Base-by-base conservation (phyloP, 169 alveolate genomes). In the Pseudocohnilembus persalinus region DNA sequence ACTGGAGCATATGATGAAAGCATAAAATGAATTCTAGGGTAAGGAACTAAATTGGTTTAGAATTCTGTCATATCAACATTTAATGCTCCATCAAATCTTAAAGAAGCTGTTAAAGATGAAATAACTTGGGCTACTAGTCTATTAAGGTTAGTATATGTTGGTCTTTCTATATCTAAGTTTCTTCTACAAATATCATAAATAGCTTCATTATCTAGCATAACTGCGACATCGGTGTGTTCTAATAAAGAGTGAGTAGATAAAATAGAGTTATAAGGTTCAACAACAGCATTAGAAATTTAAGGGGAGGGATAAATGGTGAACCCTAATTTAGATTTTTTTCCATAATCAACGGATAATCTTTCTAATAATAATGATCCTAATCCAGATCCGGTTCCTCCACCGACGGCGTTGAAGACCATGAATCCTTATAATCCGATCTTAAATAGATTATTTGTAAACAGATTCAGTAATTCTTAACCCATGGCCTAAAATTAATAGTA, bases 301-400 rank as follows among this genome's bases (percentile, higher is more conserved):
- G 99, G 99, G 1, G 99, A 96, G 29, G 99, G 99, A 98, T 99
- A 98, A 35, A 98, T 94, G 90, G 99, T 97, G 87, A 98, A 98
- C 64, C 94, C 93, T 82, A 93, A 83, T 88, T 92, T 93, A 27
- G 95, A 88, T 92, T 92, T 92, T 87, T 93, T 94, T 63, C 99
- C 98, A 89, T 98, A 98, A 90, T 98, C 99, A 72, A 97, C 99
- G 0, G 99, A 95, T 79, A 98, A 96, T 83, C 99, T 96, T 96
- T 99, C 99, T 76, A 98, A 94, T 77, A 99, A 88, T 72, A 98
- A 95, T 79, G 99, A 97, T 0, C 99, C 99, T 73, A 99, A 92
- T 29, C 99, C 99, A 72, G 99, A 96, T 35, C 99, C 99, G 33
- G 99, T 98, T 81, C 99, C 99, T 29, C 99, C 99, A 27, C 99